phyloP scores from a whole-genome alignment of 106 monocot genomes.

The Apostasia shenzhenica region DNA sequence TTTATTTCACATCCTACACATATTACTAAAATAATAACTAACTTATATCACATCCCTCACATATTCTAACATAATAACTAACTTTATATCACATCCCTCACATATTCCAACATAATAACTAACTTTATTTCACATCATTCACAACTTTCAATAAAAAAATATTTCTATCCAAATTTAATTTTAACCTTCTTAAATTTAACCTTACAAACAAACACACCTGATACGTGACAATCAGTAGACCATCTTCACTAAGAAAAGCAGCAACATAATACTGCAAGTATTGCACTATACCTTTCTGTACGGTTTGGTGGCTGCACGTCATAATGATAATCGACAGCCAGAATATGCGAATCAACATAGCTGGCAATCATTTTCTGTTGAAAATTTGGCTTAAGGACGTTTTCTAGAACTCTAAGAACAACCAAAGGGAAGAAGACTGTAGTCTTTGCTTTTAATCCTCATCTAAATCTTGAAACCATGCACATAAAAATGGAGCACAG shows the following conservation, averaged over 20 bases:
- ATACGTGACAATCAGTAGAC: not conserved
- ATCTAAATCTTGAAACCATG: conserved; percentile 84
- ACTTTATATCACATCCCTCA: too few relatives aligned
- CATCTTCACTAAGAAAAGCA: too few relatives aligned
- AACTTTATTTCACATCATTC: too few relatives aligned
- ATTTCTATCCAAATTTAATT: too few relatives aligned
- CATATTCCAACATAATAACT: too few relatives aligned
- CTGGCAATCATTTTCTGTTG: conserved; percentile 97
- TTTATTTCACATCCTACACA: too few relatives aligned
- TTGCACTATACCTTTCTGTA: conserved; percentile 70
- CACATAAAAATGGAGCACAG: conserved; percentile 96
- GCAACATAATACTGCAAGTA: not conserved
- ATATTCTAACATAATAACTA: too few relatives aligned
- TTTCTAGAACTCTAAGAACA: conserved; percentile 90
- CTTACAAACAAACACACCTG: too few relatives aligned
- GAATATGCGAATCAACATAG: conserved; percentile 82
- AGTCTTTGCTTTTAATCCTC: conserved; percentile 90
- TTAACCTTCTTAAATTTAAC: too few relatives aligned
- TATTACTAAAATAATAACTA: too few relatives aligned
- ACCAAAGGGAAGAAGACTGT: conserved; percentile 98
- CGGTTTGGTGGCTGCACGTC: conserved; percentile 96
- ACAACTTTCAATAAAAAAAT: too few relatives aligned
- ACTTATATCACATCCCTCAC: too few relatives aligned
- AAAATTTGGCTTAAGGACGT: conserved; percentile 90
- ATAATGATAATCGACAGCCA: conserved; percentile 92